Evolutionary conservation across 768 basidiomycete species (phyloP), one percentile per base, ranked within the genome.

Genomic region (Suillus luteus): DNA sequence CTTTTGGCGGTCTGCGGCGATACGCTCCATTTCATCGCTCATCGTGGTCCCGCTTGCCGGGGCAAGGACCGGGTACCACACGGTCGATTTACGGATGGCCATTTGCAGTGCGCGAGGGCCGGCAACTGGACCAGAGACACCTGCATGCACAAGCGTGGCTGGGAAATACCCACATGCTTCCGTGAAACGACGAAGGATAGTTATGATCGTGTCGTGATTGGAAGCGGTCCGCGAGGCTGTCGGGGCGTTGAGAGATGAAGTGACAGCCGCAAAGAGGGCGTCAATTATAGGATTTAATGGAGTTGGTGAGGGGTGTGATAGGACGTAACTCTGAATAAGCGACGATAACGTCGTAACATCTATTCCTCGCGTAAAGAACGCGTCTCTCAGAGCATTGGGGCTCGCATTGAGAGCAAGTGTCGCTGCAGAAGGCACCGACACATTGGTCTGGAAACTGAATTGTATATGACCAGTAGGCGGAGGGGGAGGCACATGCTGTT

Each of bases 1-100:
- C 4, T 85, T 78, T 66, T 86, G 85, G 51, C 87, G 78, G 61
- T 88, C 87, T 27, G 69, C 73, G 24, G 85, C 85, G 61, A 88
- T 86, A 19, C 86, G 80, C 62, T 87, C 85, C 83, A 88, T 84
- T 69, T 87, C 85, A 67, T 86, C 86, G 8, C 81, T 77, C 57
- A 86, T 75, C 22, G 83, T 83, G 0, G 73, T 64, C 5, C 71
- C 67, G 11, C 60, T 51, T 5, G 67, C 64, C 35, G 65, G 51
- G 10, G 54, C 51, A 41, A 52, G 66, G 55, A 71, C 73, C 4
- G 83, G 79, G 0, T 77, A 76, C 86, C 86, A 88, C 8, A 81
- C 81, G 0, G 85, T 81, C 43, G 82, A 77, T 67, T 82, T 87
- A 64, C 86, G 82, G 27, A 87, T 82, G 35, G 80, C 82, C 76